Evolutionary conservation across 192 early-diverging fungal species (phyloP), one percentile per base, ranked within the genome.

Genomic region (Backusella sp.): DNA sequence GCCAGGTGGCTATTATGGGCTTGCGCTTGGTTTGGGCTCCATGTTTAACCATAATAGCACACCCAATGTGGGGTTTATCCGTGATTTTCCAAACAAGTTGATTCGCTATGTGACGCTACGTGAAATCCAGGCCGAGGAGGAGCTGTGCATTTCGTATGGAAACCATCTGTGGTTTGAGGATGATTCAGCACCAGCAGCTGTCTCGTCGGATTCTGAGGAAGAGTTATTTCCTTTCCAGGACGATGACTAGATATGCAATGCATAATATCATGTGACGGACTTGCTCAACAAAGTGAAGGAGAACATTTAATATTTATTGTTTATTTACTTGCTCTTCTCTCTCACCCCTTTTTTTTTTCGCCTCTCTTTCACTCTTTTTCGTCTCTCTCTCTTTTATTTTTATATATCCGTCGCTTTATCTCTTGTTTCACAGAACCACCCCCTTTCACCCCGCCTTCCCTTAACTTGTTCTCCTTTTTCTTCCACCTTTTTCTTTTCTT

Each of bases 121-220:
- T 19, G 84, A 87, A 34, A 89, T 92, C 72, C 70, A 68, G 2
- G 44, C 82, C 7, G 86, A 82, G 8, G 89, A 92, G 67, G 90
- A 92, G 68, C 82, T 92, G 32, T 90, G 90, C 68, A 91, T 91
- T 32, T 89, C 87, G 11, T 91, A 91, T 79, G 90, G 90, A 4
- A 82, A 80, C 17, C 83, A 89, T 68, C 79, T 91, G 9, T 91
- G 90, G 90, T 91, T 91, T 71, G 89, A 88, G 19, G 79, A 86
- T 17, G 83, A 84, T 49, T 68, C 70, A 4, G 66, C 56, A 3
- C 5, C 49, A 35, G 69, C 69, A 32, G 26, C 52, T 21, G 12
- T 34, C 14, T 8, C 26, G 19, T 46, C 26, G 5, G 69, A 70
- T 37, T 68, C 44, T 49, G 73, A 71, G 35, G 72, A 79, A 26